Evolutionary conservation across 768 basidiomycete genomes (phyloP), one percentile per base, ranked within the genome.

Genomic region (Strobilomyces confusus): DNA sequence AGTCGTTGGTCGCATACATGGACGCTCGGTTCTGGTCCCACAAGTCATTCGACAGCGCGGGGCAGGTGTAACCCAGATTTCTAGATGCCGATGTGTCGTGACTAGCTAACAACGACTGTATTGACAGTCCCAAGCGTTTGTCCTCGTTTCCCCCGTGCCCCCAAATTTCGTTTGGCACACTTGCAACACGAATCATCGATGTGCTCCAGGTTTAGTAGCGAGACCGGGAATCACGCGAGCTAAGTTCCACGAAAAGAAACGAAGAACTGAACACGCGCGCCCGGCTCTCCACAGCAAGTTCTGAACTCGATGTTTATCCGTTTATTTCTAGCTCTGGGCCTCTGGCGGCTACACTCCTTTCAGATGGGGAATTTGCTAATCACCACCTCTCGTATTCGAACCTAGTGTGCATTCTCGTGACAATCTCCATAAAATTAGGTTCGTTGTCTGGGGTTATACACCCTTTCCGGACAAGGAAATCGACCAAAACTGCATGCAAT

Each of bases 381-480:
- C 30, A 62, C 80, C 86, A 87, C 22, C 68, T 70, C 23, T 83
- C 80, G 53, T 80, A 81, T 54, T 84, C 82, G 58, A 89, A 90
- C 34, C 75, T 67, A 12, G 86, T 81, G 62, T 92, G 91, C n/a
- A 92, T 65, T 9, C 83, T 78, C 13, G 86, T 87, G 12, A 81
- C 60, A 38, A 97, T 87, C 66, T 92, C 85, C 69, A 88, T 71
- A 63, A 80, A 95, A 55, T 90, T 76, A 1, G 87, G 83, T 65
- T 98, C 97, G 54, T 86, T 89, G 55, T 95, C 94, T 0, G 92
- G 81, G 0, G 92, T 95, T 48, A 98, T 75, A 56, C 85, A 77
- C 1, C 94, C 94, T 54, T 88, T 84, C 2, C 95, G 82, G 46
- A 98, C 80, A 69, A 98, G 79, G 54, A 98, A 86, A 69, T 98